Base-by-base conservation (phyloP, 2,329 filamentous ascomycete genomes). In the Clarireedia hainanense region DNA sequence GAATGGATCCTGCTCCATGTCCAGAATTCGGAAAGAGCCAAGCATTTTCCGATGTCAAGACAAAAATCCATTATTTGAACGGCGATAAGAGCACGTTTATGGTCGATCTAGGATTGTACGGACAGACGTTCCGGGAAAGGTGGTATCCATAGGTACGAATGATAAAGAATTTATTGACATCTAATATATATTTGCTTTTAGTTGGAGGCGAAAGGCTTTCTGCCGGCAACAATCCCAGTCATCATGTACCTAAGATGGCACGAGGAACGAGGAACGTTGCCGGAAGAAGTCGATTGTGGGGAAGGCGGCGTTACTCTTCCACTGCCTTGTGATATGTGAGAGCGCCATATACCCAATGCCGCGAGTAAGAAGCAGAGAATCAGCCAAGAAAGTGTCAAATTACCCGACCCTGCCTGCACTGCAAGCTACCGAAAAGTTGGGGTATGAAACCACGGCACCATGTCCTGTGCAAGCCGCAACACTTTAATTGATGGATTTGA, bases 121-220 rank as follows among this genome's bases (percentile, higher is more conserved):
- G 57, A 50, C 42, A 47, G 56, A 17, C 17, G 42, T 58, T 52
- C 58, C 58, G 58, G 46, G 26, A 47, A 62, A 49, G 54, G 50
- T 59, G 58, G 62, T 52, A 52, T 53, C 49, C 27, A 43, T 40
- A 42, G 52, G 36, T 24, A 34, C 7, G 26, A 23, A 42, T 42
- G 40, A 43, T 17, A 12, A 43, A 17, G 12, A 23, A 23, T 20
- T 23, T 23, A 56, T 56, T 57, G 39, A 53, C 48, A 50, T 34
- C 46, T 52, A 60, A 63, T 63, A 56, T 50, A 52, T 47, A 50
- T 57, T 55, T 48, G 26, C 53, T 60, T 56, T 58, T 55, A 58
- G 56, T 52, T 58, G 46, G 47, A 39, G 26, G 36, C 37, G 26
- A 34, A 42, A 50, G 36, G 30, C 46, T 55, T 49, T 55, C 24